Evolutionary conservation across 1,284 basidiomycete genomes (phyloP), one percentile per base, ranked within the genome.

Genomic region (Malassezia brasiliensis): DNA sequence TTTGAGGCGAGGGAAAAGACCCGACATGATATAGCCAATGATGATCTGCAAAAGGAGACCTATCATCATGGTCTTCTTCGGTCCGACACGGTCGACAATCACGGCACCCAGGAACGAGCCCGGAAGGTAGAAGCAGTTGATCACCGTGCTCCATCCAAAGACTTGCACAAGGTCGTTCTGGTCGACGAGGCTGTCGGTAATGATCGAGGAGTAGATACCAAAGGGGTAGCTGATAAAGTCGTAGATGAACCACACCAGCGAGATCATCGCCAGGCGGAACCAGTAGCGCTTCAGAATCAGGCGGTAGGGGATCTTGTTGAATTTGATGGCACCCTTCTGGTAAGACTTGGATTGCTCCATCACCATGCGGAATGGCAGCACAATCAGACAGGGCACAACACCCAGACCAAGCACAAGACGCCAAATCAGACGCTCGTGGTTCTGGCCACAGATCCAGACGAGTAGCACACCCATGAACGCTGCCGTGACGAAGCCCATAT

Each of bases 351-450:
- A 85, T 64, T 94, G 88, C 31, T 83, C 78, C 86, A 94, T 91
- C 56, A 79, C 81, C 54, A 88, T 70, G 62, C 91, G 88, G 86
- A 90, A 94, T 51, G 90, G 69, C 68, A 93, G 83, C 38, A 93
- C 85, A 2, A 82, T 78, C 7, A 84, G 65, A 5, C 90, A 89
- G 22, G 90, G 88, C 49, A 94, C 75, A 38, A 85, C 78, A 40
- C 90, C 91, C 11, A 96, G 79, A n/a, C 88, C 89, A 30, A 96
- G 81, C 4, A 88, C 86, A 36, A 90, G 74, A 51, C 91, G 85
- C 90, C 71, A 74, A 62, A 47, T 53, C 6, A 53, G 37, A 20
- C 44, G 52, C 35, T 47, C 36, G 47, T 69, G 65, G 38, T 62
- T 57, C 53, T 83, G 76, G 35, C 88, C 86, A 61, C 86, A 90